Evolutionary conservation across 2,329 filamentous ascomycete species (phyloP).

Genomic region (Cladosporium austrohemisphaericum): DNA sequence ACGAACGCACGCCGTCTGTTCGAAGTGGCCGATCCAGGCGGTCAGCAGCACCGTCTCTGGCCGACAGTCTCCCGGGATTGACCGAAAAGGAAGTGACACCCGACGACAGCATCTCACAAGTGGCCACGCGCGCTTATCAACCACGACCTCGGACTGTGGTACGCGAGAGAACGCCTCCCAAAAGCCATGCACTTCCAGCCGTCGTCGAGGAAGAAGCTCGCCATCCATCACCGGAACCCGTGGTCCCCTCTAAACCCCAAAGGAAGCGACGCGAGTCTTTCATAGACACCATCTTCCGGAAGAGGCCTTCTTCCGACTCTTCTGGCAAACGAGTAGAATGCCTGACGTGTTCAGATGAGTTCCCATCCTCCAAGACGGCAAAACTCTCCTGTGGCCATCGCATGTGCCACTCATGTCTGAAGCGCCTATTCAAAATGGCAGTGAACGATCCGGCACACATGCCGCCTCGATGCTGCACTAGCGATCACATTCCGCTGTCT

Average conservation of each 20-base stretch:
- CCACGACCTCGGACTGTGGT: slow-evolving; percentile 8
- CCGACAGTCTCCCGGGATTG: slow-evolving; percentile 12
- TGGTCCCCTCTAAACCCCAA: background rate
- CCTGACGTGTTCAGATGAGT: slow-evolving; percentile 64
- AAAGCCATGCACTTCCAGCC: slow-evolving; percentile 8
- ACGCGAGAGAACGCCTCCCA: slow-evolving; percentile 4
- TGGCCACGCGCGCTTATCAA: slow-evolving; percentile 15
- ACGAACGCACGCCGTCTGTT: slow-evolving; percentile 12
- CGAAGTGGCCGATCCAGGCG: slow-evolving; percentile 10
- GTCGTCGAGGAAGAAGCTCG: slow-evolving; percentile 8
- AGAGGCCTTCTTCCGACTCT: slow-evolving; percentile 23
- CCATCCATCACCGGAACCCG: slow-evolving; percentile 4
- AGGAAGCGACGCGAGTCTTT: slow-evolving; percentile 18
- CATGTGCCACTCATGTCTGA: slow-evolving; percentile 76
- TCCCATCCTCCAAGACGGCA: slow-evolving; percentile 60
- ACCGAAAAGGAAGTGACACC: slow-evolving; percentile 25
- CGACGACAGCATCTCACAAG: slow-evolving; percentile 32
- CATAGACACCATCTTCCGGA: slow-evolving; percentile 15
- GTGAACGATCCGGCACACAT: slow-evolving; percentile 74
- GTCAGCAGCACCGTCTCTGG: slow-evolving; percentile 6
- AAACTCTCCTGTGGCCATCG: slow-evolving; percentile 74
- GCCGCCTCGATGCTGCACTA: slow-evolving; percentile 77
- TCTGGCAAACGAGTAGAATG: slow-evolving; percentile 53
- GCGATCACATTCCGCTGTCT: slow-evolving; percentile 68
- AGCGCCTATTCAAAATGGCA: slow-evolving; percentile 69